These are phyloP conservation scores for Salisapilia sapeloensis DNA, from an alignment of 352 stramenopile species.

Conservation along the genomic window DNA sequence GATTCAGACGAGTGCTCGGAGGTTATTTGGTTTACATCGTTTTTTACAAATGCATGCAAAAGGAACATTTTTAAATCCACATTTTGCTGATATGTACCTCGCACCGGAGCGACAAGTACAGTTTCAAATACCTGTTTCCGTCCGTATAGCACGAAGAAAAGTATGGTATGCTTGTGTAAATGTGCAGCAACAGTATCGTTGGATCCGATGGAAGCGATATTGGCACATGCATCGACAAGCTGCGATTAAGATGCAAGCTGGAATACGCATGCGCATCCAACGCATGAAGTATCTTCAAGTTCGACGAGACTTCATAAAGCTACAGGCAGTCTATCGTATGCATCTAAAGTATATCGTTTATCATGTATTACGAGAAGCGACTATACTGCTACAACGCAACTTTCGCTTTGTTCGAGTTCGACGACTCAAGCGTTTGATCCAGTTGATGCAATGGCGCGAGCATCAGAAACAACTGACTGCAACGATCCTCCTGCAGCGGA, in stretches of 20 bases:
- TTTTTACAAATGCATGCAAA: constrained; percentile 25
- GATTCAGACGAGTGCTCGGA: constrained; percentile 36
- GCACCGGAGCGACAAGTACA: constrained; percentile 8
- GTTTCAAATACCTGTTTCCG: constrained; percentile 24
- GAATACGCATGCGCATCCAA: constrained; percentile 28
- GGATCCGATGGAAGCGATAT: constrained; percentile 28
- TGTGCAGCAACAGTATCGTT: constrained; percentile 36
- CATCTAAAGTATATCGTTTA: constrained; percentile 21
- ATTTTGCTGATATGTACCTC: constrained; percentile 42
- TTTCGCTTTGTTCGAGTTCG: constrained; percentile 29
- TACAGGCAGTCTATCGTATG: constrained; percentile 42
- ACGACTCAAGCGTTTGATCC: constrained; percentile 31
- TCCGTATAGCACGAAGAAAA: constrained; percentile 33
- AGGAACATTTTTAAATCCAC: constrained; percentile 16
- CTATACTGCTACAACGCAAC: constrained; percentile 32
- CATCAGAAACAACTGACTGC: constrained; percentile 21
- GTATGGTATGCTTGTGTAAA: constrained; percentile 35
- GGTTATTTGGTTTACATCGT: constrained; percentile 12
- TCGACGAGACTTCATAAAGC: constrained; percentile 19
- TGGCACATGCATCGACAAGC: constrained; percentile 32
- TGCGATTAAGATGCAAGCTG: constrained; percentile 37
- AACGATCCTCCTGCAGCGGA: constrained; percentile 24
- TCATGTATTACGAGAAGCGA: constrained; percentile 16
- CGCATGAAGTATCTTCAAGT: constrained; percentile 10
- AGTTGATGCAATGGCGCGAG: constrained; percentile 27